Evolutionary conservation across 148 eudicot genomes (phyloP).

Genomic region (Rheum nobile): DNA sequence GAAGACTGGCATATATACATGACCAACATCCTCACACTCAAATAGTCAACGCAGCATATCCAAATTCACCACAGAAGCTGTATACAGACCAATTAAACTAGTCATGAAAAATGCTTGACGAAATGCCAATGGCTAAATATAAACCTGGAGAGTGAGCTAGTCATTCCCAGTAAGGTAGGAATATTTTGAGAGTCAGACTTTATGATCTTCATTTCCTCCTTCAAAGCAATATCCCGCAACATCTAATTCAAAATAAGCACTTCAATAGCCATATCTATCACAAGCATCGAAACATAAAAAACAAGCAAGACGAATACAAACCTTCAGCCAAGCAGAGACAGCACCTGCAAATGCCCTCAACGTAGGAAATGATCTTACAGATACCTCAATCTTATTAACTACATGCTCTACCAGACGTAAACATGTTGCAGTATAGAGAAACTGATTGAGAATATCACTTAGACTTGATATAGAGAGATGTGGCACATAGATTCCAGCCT

Average conservation of each 20-base stretch:
- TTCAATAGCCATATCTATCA: neutral
- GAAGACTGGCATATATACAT: neutral
- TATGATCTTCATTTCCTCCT: conserved; percentile 53
- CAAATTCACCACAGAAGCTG: neutral
- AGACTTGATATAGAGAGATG: conserved; percentile 68
- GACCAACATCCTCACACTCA: neutral
- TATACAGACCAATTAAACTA: neutral
- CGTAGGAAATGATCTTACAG: conserved; percentile 40
- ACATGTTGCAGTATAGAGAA: conserved; percentile 64
- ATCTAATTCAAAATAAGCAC: conserved; percentile 36
- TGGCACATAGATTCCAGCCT: conserved; percentile 48
- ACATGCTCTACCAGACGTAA: conserved; percentile 46
- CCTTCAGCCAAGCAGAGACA: conserved; percentile 60
- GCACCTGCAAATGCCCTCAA: conserved; percentile 59
- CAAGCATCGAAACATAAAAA: neutral
- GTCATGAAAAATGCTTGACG: neutral
- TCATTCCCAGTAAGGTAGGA: conserved; percentile 71
- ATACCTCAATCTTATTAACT: conserved; percentile 31
- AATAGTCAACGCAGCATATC: neutral
- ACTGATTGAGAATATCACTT: conserved; percentile 53
- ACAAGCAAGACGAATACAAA: conserved; percentile 16
- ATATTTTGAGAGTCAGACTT: conserved; percentile 27
- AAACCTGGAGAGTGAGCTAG: conserved; percentile 82
- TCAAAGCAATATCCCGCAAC: conserved; percentile 68
- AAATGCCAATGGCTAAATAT: neutral